Evolutionary conservation across 208 protist species (phyloP), one percentile per base, ranked within the genome.

Genomic region (Crithidia expoeki): DNA sequence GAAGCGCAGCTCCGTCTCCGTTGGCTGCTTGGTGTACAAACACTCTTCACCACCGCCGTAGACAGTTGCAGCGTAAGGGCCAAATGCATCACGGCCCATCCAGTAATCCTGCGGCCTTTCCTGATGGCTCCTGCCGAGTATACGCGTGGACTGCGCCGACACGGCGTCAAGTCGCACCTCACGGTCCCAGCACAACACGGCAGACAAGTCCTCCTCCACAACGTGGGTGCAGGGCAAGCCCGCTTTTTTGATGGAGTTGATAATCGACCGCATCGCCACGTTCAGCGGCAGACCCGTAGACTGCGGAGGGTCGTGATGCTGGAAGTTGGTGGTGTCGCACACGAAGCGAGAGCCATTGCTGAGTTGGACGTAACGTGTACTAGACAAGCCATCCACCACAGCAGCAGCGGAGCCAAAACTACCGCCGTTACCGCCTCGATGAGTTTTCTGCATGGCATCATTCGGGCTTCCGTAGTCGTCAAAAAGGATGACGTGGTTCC

Each of bases 1-100:
- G 47, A 71, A 66, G 14, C 57, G 71, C 36, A 76, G 28, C 62
- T 76, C 71, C n/a, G 71, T 71, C 38, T 59, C 63, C 17, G 61
- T 60, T 7, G 42, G 63, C 30, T 30, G 32, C 2, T 30, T 57
- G 23, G 38, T 66, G 38, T 76, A 76, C 2, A 38, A 27, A 19
- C 71, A 76, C 49, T 57, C 71, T 4, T 68, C 68, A 11, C 80
- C 80, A 9, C 59, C 49, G 19, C 51, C 44, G 61, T 86, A 86
- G 17, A 60, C 53, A 14, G 72, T 83, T 23, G 68, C 71, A 14
- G 58, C 60, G 55, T 80, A 83, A 4, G 52, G 58, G 38, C 80
- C 80, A 6, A 70, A 55, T 4, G 64, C 12, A 40, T 85, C 75
- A 9, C 6, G 47, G 19, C 61, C 59, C 17, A 47, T 23, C 23